Evolutionary conservation across 2,329 filamentous ascomycete species (phyloP).

Genomic region (Talaromyces islandicus): DNA sequence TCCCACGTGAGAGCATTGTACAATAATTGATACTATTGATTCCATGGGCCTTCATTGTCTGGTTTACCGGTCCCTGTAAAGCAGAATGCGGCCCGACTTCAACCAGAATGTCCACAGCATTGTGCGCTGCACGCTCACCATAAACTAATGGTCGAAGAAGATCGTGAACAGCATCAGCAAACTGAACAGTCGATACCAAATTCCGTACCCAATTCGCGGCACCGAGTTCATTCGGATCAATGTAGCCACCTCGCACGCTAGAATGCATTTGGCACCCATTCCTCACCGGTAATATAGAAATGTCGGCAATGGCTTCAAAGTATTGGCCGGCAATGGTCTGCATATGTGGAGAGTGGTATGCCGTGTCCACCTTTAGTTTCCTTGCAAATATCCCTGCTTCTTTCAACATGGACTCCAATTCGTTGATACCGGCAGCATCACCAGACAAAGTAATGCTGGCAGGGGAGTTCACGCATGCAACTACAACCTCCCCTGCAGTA

Average conservation of each 20-base stretch:
- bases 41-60: slow-evolving; percentile 9
- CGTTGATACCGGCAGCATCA: slow-evolving; percentile 9
- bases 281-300: slow-evolving; percentile 2
- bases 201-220: slow-evolving; percentile 15
- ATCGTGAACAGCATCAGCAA: slow-evolving; percentile 10
- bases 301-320: slow-evolving; percentile 9
- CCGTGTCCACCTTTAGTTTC: slow-evolving; percentile 22
- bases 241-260: not conserved
- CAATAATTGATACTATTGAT: not conserved
- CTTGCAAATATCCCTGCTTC: slow-evolving; percentile 19
- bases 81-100: slow-evolving; percentile 16
- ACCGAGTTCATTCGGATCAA: not conserved
- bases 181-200: slow-evolving; percentile 14
- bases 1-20: not conserved
- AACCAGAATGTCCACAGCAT: slow-evolving; percentile 12
- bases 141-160: not conserved
- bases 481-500: slow-evolving; percentile 16
- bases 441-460: slow-evolving; percentile 25
- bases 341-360: slow-evolving; percentile 31
- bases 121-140: not conserved
- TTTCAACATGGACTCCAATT: slow-evolving; percentile 17
- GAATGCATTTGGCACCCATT: not conserved
- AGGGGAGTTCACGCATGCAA: slow-evolving; percentile 31
- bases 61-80: slow-evolving; percentile 11
- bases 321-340: slow-evolving; percentile 25